Base-by-base conservation (phyloP, 148 eudicot species). In the Polygonum maritimum region DNA sequence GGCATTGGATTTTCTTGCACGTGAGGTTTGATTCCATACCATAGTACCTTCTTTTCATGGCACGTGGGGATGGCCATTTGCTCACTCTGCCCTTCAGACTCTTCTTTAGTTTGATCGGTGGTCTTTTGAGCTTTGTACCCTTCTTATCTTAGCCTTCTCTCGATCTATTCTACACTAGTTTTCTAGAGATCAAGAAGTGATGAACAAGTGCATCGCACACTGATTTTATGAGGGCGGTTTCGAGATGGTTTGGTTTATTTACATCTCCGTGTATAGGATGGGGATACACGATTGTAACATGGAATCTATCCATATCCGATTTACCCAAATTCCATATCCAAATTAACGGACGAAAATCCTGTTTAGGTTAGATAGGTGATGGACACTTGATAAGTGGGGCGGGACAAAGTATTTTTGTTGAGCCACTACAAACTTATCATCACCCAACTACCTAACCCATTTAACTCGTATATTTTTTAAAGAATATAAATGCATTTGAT, bases 1-100 rank as follows among this genome's bases (percentile, higher is more conserved):
- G 63, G 75, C 88, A 85, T 84, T 85, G 87, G 87, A 89, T 85
- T 84, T 84, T 85, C 81, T 82, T 88, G 92, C 97, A 90, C 89
- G 94, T 92, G 92, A 90, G 85, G 51, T 71, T 26, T 77, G 76
- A 77, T 72, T 80, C 79, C 80, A 69, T 83, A 70, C 79, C 80
- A 74, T 72, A 79, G 63, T 72, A 62, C 55, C 79, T 76, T 77
- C 82, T 82, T 83, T 83, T 80, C 78, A 79, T 77, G 80, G 81
- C 93, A 86, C 81, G 85, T 87, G 90, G 80, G 84, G 85, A 72
- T 57, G 77, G 82, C 80, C 54, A 79, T 73, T 78, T 77, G 74
- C 74, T 35, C 21, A 52, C 35, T 12, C 51, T 41, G 13, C n/a
- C 16, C 33, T 36, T 41, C 33, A 11, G 4, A 39, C 35, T 44